Evolutionary conservation across 345 rosid genomes (phyloP), one percentile per base, ranked within the genome.

Genomic region (Abelmoschus esculentus): DNA sequence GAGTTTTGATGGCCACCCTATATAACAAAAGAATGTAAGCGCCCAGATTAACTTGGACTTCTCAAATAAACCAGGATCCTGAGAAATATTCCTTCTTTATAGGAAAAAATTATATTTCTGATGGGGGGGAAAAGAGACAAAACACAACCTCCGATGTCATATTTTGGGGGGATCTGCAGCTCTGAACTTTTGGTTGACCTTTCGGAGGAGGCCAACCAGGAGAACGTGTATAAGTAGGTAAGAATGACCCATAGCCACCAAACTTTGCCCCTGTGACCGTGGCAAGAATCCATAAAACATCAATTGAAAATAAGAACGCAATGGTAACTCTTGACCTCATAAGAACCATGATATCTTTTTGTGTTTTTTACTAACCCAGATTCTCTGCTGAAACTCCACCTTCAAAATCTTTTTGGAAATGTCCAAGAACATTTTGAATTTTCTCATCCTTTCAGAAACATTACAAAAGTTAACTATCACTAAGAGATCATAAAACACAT

Each of bases 211-310:
- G 73, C 76, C 82, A 83, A 58, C 79, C 70, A 74, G 90, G 96
- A 74, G 98, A 90, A 44, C 93, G 89, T 57, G 86, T 89, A 83
- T 86, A 81, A 66, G 93, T 50, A 65, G 93, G 91, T 73, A 96
- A 83, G 83, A 96, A 96, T 36, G 99, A 96, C 78, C 99, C 99
- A 77, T 96, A 96, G 49, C 96, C 97, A 77, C 98, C 99, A 85
- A 74, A 91, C 77, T 87, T 92, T 40, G 99, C 82, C 73, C 99
- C 99, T 96, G 86, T 70, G 76, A 74, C 72, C 31, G 81, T 66
- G 67, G 67, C 58, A 72, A 83, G 61, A 52, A 36, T 15, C 55
- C 56, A 67, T 14, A 80, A 70, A 50, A 40, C 65, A 74, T 75
- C 54, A 77, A 76, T 72, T 67, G 56, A 62, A 64, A 67, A 65